Evolutionary conservation across 495 filamentous ascomycete species (phyloP), one percentile per base, ranked within the genome.

Genomic region (Daldinia vernicosa): DNA sequence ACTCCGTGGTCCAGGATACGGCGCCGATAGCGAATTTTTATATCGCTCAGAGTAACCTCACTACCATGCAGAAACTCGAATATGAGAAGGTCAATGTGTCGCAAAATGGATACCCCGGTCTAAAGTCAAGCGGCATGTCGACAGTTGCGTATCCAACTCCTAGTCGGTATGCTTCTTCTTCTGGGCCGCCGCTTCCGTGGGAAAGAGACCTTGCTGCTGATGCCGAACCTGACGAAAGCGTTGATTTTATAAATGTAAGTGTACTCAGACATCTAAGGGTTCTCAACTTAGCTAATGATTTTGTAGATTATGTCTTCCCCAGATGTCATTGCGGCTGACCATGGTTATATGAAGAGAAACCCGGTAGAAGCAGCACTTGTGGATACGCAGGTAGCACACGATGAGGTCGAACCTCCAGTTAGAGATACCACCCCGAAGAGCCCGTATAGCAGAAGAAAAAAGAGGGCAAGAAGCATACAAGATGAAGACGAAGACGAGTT

Each of bases 41-140:
- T 61, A 58, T 77, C 59, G 63, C 75, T 11, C 74, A 70, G 22
- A 74, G 68, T 57, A 67, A 67, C 32, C 71, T 77, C n/a, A 77
- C 75, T 22, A 77, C 75, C 7, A 76, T 76, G 74, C 70, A 77
- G 30, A 77, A 76, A 55, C 71, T 76, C 2, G 68, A 77, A 54
- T 76, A 77, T 63, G 68, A 76, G 56, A 72, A 56, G 60, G 47
- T 76, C 19, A 65, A 70, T 27, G 54, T 64, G n/a, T 22, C 73
- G 14, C 56, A 58, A 33, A 72, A 63, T 35, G 59, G 64, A 8
- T 70, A 75, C 47, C 39, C 59, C 7, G 28, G 50, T 2, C 60
- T 74, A 7, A 76, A 76, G 58, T 77, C 75, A 43, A 77, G 75
- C 58, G 66, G 74, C 26, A 57, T 63, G 47, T 56, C 75, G 2